Conservation (phyloP, 139 green algal genomes). For the Astrephomene gubernaculifera region DNA sequence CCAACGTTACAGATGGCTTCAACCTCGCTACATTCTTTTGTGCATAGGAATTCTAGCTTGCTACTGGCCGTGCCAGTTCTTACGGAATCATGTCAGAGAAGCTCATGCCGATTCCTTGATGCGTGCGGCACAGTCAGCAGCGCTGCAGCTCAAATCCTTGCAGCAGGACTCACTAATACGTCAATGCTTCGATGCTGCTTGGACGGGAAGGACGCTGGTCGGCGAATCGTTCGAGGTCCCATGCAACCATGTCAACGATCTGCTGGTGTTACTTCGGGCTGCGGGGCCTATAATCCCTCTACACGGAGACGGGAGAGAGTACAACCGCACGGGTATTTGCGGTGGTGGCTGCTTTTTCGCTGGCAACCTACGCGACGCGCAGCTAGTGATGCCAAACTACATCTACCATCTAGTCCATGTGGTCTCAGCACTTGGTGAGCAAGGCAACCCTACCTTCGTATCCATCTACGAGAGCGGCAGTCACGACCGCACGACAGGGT, state of each 20-base stretch:
- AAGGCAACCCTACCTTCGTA: not conserved
- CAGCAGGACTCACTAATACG: not conserved
- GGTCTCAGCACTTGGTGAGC: not conserved
- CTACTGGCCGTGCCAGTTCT: not conserved
- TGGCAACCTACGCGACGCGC: conserved; percentile 10
- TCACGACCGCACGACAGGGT: not conserved
- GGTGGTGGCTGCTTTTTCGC: conserved; percentile 23
- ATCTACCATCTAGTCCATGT: not conserved
- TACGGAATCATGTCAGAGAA: not conserved
- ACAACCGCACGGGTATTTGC: not conserved
- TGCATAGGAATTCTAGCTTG: too few relatives aligned
- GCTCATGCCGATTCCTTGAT: not conserved
- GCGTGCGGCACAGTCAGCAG: not conserved
- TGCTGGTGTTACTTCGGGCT: not conserved
- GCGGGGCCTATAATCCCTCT: not conserved
- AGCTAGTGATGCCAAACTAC: conserved; percentile 27
- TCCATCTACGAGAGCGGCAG: conserved; percentile 41
- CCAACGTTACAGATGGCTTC: too few relatives aligned
- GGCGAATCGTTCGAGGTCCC: too few relatives aligned
- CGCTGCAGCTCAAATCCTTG: not conserved
- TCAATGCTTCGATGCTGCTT: not conserved
- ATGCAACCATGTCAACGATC: not conserved
- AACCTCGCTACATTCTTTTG: too few relatives aligned
- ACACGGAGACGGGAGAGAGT: not conserved
- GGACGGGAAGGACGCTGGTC: not conserved